Conservation (phyloP, 78 protist species). For the Polysphondylium violaceum region DNA sequence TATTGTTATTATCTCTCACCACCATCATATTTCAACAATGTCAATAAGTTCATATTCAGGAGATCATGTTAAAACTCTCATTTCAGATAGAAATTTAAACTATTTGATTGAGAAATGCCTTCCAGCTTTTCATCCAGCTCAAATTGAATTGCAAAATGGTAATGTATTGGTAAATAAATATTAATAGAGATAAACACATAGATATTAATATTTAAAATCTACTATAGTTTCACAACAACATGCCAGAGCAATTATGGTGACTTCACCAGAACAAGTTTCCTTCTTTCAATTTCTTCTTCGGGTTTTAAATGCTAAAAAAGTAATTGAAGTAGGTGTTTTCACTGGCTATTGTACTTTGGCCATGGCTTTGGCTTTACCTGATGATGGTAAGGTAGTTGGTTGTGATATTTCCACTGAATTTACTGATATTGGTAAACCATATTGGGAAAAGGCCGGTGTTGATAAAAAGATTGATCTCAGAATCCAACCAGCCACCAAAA, state of each 20-base stretch:
- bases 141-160: no score
- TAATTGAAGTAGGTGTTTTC: constrained; percentile 87
- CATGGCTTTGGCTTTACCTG: constrained; percentile 83
- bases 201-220: no score
- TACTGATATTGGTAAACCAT: constrained; percentile 13
- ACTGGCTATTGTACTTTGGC: constrained; percentile 79
- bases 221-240: no score
- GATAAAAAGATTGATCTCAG: constrained; percentile 67
- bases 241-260: constrained; percentile 1
- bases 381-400: constrained; percentile 82
- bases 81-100: no score
- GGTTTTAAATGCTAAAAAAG: constrained; percentile 72
- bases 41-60: no score
- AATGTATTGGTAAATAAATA: no score
- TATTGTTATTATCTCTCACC: no score
- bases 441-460: constrained; percentile 81
- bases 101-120: no score
- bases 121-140: no score
- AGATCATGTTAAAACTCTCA: no score
- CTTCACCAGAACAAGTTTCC: constrained; percentile 29
- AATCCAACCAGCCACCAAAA: constrained; percentile 73
- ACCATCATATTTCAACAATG: no score
- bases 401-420: constrained; percentile 66
- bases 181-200: no score
- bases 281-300: constrained; percentile 30